These are phyloP conservation scores for Rhynchospora tenuis DNA, from an alignment of 176 grass and related monocot species.

Conservation along the genomic window DNA sequence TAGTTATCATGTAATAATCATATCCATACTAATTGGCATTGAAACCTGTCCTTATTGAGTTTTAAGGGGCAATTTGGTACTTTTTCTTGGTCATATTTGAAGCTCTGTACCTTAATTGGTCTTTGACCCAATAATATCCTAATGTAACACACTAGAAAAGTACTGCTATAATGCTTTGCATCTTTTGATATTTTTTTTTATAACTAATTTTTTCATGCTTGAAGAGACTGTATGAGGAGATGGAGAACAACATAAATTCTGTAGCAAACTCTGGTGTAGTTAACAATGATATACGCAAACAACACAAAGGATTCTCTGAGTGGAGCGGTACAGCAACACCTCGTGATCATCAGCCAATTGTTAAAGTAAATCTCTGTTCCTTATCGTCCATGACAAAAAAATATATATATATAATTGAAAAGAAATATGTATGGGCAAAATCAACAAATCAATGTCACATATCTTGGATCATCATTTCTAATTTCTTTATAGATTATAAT, in stretches of 20 bases:
- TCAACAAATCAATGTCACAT: neutral
- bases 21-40: neutral
- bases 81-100: neutral
- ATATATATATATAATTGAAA: neutral
- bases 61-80: neutral
- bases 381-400: neutral
- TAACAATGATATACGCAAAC: constrained; percentile 37
- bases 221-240: constrained; percentile 52
- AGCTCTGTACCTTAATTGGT: neutral
- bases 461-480: neutral
- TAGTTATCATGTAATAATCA: neutral
- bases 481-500: constrained; percentile 15
- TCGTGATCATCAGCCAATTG: constrained; percentile 57
- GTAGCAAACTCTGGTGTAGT: constrained; percentile 35
- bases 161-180: neutral
- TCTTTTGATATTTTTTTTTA: neutral
- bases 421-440: neutral
- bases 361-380: constrained; percentile 43
- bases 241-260: constrained; percentile 44
- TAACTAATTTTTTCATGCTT: neutral
- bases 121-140: no score
- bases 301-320: constrained; percentile 63
- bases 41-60: neutral
- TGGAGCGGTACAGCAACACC: constrained; percentile 37
- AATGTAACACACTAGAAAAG: neutral